Evolutionary conservation across 352 stramenopile species (phyloP).

Genomic region (Pythium sukuiense): DNA sequence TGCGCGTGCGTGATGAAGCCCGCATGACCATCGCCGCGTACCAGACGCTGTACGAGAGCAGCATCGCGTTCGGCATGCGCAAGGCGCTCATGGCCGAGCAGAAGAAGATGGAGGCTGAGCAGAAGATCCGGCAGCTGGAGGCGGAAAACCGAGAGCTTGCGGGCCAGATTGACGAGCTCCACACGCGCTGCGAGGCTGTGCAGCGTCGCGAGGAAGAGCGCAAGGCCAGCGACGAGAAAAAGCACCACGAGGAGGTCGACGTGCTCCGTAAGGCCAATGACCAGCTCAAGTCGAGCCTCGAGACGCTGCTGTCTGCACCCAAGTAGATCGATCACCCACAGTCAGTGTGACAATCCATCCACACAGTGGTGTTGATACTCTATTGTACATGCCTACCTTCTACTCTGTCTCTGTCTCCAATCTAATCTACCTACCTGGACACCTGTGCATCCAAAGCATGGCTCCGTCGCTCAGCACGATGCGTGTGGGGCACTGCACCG

Average conservation of each 20-base stretch:
- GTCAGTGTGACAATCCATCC: neutral
- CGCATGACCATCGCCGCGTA: constrained; percentile 93
- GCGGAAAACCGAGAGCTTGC: constrained; percentile 79
- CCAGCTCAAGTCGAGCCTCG: constrained; percentile 90
- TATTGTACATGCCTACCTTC: constrained; percentile 11
- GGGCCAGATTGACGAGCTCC: constrained; percentile 73
- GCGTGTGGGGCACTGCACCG: constrained; percentile 42
- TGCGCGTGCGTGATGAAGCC: constrained; percentile 90
- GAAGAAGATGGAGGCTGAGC: constrained; percentile 86
- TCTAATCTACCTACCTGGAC: neutral
- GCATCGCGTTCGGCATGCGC: constrained; percentile 92
- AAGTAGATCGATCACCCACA: constrained; percentile 35
- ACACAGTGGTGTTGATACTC: neutral
- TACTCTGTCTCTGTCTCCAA: neutral
- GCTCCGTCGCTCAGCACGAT: neutral
- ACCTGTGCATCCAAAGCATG: neutral
- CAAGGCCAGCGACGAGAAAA: constrained; percentile 74
- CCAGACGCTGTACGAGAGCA: constrained; percentile 92
- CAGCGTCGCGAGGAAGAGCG: constrained; percentile 63
- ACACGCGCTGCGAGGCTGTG: constrained; percentile 58
- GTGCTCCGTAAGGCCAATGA: constrained; percentile 87
- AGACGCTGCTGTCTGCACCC: constrained; percentile 69
- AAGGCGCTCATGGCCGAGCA: constrained; percentile 94
- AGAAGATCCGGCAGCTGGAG: constrained; percentile 80
- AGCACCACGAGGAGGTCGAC: constrained; percentile 87